Evolutionary conservation across 2,329 filamentous ascomycete species (phyloP).

Genomic region (Hypoxylon sp.): DNA sequence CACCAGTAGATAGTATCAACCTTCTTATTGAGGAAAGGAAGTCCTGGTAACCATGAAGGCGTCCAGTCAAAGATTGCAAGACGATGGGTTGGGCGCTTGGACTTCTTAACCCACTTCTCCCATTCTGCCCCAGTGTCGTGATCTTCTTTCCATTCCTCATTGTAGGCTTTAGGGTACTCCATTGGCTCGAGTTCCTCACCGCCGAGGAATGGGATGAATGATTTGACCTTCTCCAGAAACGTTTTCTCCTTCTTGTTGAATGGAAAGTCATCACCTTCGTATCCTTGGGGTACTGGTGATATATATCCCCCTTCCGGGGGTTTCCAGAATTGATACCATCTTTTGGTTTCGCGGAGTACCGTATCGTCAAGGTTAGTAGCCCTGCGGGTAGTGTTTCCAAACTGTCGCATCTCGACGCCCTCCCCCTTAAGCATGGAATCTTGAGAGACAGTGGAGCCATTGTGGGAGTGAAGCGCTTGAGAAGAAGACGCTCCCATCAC

Average conservation of each 20-base stretch:
- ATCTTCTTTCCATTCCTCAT: slow-evolving; percentile 70
- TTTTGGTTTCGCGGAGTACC: slow-evolving; percentile 61
- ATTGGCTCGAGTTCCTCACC: slow-evolving; percentile 58
- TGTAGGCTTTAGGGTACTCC: slow-evolving; percentile 75
- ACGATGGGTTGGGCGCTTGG: slow-evolving; percentile 87
- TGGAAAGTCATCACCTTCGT: slow-evolving; percentile 62
- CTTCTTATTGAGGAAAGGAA: slow-evolving; percentile 88
- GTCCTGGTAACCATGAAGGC: slow-evolving; percentile 78
- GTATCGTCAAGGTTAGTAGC: slow-evolving; percentile 65
- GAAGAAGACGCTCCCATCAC: slow-evolving; percentile 52
- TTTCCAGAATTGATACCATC: slow-evolving; percentile 77
- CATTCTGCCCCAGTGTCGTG: slow-evolving; percentile 78
- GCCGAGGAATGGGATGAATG: slow-evolving; percentile 65
- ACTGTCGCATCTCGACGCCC: slow-evolving; percentile 52
- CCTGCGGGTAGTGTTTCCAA: slow-evolving; percentile 69
- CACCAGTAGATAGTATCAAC: slow-evolving; percentile 96
- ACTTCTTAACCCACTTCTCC: slow-evolving; percentile 85
- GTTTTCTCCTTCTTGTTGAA: slow-evolving; percentile 64
- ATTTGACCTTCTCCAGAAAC: slow-evolving; percentile 66
- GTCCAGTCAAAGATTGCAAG: slow-evolving; percentile 72
- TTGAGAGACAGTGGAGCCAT: slow-evolving; percentile 58
- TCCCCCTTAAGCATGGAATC: slow-evolving; percentile 57
- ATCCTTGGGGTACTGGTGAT: slow-evolving; percentile 72
- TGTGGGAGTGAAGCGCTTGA: slow-evolving; percentile 54
- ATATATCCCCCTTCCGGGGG: slow-evolving; percentile 72